These are phyloP conservation scores for maize (Zea mays) DNA, from an alignment of 176 grass and related monocot genomes.

Conservation along the genomic window Zm-B73-REFERENCE-NAM-5.0 NC_050102.1:21955501-21956000, in stretches of 20 bases:
- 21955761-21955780: conserved; percentile 23
- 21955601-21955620: conserved; percentile 79
- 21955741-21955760: not conserved
- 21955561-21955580: conserved; percentile 81
- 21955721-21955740: conserved; percentile 18
- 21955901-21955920: conserved; percentile 41
- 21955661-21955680: conserved; percentile 43
- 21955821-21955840: not conserved
- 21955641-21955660: conserved; percentile 87
- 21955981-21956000: conserved; percentile 25
- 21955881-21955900: conserved; percentile 1
- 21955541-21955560: conserved; percentile 86
- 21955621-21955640: conserved; percentile 76
- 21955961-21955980: conserved; percentile 39
- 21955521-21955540: conserved; percentile 91
- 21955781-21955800: conserved; percentile 26
- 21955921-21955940: conserved; percentile 29
- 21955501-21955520: conserved; percentile 14
- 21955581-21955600: conserved; percentile 69
- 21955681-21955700: not conserved
- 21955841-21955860: conserved; percentile 8
- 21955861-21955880: not conserved
- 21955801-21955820: conserved; percentile 16
- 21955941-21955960: conserved; percentile 57
- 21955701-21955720: not conserved